Base-by-base conservation (phyloP, 1,139 yeast species). In the Williopsis jadinii region DNA sequence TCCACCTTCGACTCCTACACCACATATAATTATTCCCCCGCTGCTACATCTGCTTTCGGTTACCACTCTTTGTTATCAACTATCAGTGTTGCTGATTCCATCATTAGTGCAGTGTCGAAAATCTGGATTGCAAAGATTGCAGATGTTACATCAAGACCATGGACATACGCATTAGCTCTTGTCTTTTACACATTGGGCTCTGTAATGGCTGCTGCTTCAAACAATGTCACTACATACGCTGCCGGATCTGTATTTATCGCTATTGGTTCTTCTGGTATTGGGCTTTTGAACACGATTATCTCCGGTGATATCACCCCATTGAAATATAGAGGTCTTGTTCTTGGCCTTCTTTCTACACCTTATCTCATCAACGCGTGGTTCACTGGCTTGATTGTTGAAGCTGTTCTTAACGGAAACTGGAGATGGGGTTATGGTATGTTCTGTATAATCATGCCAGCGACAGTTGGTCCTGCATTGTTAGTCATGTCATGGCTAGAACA, bases 341-440 rank as follows among this genome's bases (percentile, higher is more conserved):
- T 43, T 19, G 58, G 61, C 24, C 33, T 62, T 5, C 44, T 63
- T 11, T 39, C 65, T 1, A 44, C 60, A 8, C 68, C 68, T 24
- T 62, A 55, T 38, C 40, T 64, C 35, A 54, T 61, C 37, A 62
- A 58, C 34, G 50, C 60, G 12, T 64, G 69, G 69, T 54, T 62
- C 40, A 50, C 66, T 5, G 66, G 66, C 15, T 53, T 54, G 15
- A 62, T 64, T 41, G 66, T 58, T 14, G 50, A 56, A 3, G 55
- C 60, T 13, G 48, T 64, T 15, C 44, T 58, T n/a, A 46, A 44
- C n/a, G 33, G 40, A 27, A 62, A 61, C 43, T 65, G 70, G 70
- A 59, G 68, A 55, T 65, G 69, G 69, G 69, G 68, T 36, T 65
- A 61, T 44, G 69, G 69, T 40, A 63, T 64, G 68, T 65, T 63